Conservation (phyloP, 1,139 yeast genomes). For the Suhomyces kunorum region DNA sequence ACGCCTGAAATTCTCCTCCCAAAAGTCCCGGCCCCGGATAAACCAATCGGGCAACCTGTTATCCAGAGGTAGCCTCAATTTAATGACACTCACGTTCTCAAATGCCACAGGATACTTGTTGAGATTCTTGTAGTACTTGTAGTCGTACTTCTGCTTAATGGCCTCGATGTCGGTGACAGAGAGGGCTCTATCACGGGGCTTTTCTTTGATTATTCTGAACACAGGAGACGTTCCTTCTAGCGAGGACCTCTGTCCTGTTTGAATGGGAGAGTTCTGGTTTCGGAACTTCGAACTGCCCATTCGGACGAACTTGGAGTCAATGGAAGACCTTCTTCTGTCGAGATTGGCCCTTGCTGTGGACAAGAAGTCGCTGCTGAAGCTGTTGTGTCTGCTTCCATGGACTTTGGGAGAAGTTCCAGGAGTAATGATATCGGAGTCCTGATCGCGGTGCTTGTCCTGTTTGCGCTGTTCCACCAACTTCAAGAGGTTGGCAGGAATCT, state of each 20-base stretch:
- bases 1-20: constrained; percentile 44
- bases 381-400: constrained; percentile 26
- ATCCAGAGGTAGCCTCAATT: constrained; percentile 61
- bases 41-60: constrained; percentile 73
- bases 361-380: constrained; percentile 28
- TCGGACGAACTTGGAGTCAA: constrained; percentile 32
- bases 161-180: constrained; percentile 24
- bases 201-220: constrained; percentile 9
- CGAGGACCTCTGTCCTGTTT: constrained; percentile 22
- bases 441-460: constrained; percentile 28
- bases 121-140: constrained; percentile 40
- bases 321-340: constrained; percentile 39
- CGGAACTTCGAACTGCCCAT: constrained; percentile 31
- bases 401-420: constrained; percentile 20
- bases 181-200: constrained; percentile 6
- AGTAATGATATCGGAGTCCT: constrained; percentile 22
- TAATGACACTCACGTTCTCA: constrained; percentile 42
- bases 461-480: constrained; percentile 57
- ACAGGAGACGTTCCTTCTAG: constrained; percentile 24
- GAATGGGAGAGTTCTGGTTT: constrained; percentile 23
- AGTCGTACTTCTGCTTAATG: constrained; percentile 31
- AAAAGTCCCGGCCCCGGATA: constrained; percentile 55
- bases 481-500: constrained; percentile 61
- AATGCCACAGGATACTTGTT: constrained; percentile 32
- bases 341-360: constrained; percentile 23